Conservation (phyloP, 495 filamentous ascomycete genomes). For the Aspergillus cristatus region DNA sequence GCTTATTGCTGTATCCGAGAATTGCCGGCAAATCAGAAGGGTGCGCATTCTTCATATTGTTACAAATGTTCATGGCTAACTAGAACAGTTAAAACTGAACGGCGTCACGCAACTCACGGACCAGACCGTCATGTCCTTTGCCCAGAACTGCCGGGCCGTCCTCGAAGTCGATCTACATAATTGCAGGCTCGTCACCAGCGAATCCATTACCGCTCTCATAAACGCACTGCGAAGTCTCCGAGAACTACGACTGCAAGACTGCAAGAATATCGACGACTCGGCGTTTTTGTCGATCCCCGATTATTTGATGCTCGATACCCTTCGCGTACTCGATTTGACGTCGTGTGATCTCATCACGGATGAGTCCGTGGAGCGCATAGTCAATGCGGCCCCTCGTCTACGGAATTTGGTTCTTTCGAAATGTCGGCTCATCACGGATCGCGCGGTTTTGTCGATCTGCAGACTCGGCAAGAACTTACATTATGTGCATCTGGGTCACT, state of each 20-base stretch:
- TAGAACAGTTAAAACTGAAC: slow-evolving; percentile 79
- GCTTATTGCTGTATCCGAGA: slow-evolving; percentile 70
- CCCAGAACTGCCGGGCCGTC: slow-evolving; percentile 78
- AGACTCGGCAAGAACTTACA: slow-evolving; percentile 91
- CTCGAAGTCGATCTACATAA: slow-evolving; percentile 93
- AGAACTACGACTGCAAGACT: slow-evolving; percentile 80
- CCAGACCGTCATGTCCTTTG: slow-evolving; percentile 71
- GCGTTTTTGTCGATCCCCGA: slow-evolving; percentile 78
- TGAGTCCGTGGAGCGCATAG: slow-evolving; percentile 76
- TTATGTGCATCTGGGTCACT: slow-evolving; percentile 93
- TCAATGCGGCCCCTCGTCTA: slow-evolving; percentile 75
- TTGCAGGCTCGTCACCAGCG: slow-evolving; percentile 70
- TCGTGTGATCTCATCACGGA: slow-evolving; percentile 77
- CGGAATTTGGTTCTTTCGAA: slow-evolving; percentile 92
- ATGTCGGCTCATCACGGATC: slow-evolving; percentile 85
- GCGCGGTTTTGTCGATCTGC: slow-evolving; percentile 76
- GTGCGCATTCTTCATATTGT: slow-evolving; percentile 41
- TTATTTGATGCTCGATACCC: slow-evolving; percentile 62
- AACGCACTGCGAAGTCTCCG: slow-evolving; percentile 68
- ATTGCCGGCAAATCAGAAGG: slow-evolving; percentile 78
- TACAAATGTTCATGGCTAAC: slow-evolving; percentile 16
- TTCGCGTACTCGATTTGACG: slow-evolving; percentile 91
- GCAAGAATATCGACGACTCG: slow-evolving; percentile 67
- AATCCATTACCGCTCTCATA: slow-evolving; percentile 69
- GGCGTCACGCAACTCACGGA: slow-evolving; percentile 74